These are phyloP conservation scores for Dunaliella primolecta DNA, from an alignment of 139 green algal genomes.

Conservation along the genomic window DNA sequence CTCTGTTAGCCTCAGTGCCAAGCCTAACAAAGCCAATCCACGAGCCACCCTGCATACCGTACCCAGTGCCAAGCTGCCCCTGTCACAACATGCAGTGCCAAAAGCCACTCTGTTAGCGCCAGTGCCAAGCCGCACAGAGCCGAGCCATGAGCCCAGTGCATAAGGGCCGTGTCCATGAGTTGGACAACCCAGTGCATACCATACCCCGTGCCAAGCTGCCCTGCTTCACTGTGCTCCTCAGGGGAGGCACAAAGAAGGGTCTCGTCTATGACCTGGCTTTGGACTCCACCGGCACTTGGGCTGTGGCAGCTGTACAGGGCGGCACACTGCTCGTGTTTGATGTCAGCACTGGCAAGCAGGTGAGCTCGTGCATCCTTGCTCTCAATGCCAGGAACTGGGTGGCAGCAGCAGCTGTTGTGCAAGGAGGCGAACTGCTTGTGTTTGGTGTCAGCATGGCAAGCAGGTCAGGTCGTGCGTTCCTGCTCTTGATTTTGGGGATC, in stretches of 20 bases:
- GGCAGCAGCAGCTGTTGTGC: constrained; percentile 34
- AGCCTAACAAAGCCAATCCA: too few relatives aligned
- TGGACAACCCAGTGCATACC: not conserved
- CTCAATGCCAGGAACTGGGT: too few relatives aligned
- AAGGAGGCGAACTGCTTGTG: constrained; percentile 39
- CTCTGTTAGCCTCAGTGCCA: not conserved
- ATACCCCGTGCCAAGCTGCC: not conserved
- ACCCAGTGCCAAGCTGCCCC: not conserved
- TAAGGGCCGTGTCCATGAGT: not conserved
- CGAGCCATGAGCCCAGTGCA: too few relatives aligned
- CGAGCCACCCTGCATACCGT: too few relatives aligned
- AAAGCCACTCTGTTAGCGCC: not conserved
- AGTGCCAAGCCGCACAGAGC: not conserved
- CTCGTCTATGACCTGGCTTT: constrained; percentile 52
- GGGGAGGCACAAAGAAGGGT: constrained; percentile 7
- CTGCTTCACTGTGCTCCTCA: constrained; percentile 11
- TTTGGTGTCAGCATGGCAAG: constrained; percentile 42
- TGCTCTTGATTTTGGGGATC: too few relatives aligned
- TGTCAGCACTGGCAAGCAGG: constrained; percentile 26
- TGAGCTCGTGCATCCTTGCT: too few relatives aligned
- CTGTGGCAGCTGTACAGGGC: constrained; percentile 40
- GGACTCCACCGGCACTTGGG: constrained; percentile 29
- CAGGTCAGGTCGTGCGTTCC: constrained; percentile 13
- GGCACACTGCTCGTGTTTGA: constrained; percentile 44
- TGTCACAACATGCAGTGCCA: not conserved